Evolutionary conservation across 2,329 filamentous ascomycete species (phyloP).

Genomic region (Penicillium fuscoglaucum): DNA sequence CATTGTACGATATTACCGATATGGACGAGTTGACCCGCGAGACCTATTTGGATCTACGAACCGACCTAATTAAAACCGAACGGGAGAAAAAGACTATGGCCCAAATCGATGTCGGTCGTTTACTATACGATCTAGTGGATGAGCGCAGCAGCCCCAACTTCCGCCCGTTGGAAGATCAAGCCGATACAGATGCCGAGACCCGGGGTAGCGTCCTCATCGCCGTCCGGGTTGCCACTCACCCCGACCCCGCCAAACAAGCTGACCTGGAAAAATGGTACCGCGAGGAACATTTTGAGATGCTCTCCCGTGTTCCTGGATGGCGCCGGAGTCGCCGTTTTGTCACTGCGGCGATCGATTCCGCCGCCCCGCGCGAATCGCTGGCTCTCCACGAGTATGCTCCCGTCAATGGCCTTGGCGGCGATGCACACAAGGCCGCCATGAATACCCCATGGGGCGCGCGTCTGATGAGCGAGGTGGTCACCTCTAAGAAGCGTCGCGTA

Average conservation of each 20-base stretch:
- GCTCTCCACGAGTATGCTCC: conserved; percentile 71
- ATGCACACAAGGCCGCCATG: conserved; percentile 63
- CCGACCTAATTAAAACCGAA: conserved; percentile 54
- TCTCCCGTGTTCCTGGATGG: conserved; percentile 77
- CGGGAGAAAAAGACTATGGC: conserved; percentile 63
- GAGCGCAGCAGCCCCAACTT: conserved; percentile 59
- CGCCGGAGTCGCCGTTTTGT: conserved; percentile 69
- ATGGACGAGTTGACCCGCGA: conserved; percentile 67
- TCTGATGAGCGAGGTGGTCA: conserved; percentile 61
- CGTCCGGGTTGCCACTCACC: conserved; percentile 60
- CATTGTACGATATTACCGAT: conserved; percentile 76
- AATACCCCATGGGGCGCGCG: conserved; percentile 62
- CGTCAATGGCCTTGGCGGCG: conserved; percentile 65
- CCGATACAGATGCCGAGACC: conserved; percentile 56
- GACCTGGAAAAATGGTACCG: conserved; percentile 69
- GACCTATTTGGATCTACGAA: conserved; percentile 60
- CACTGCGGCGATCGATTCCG: conserved; percentile 63
- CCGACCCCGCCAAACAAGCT: conserved; percentile 51
- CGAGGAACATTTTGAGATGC: conserved; percentile 71
- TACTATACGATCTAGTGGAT: conserved; percentile 67
- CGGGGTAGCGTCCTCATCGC: conserved; percentile 62
- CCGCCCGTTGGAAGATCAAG: conserved; percentile 59
- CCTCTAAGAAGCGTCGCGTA: conserved; percentile 56
- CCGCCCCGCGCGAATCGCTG: conserved; percentile 59
- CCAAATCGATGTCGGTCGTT: conserved; percentile 67